A percentile compares a stretch with the other conserved stretches of the same genome.
Evolutionary conservation across 2,329 filamentous ascomycete species (phyloP).

Genomic region (Fusarium acutatum): DNA sequence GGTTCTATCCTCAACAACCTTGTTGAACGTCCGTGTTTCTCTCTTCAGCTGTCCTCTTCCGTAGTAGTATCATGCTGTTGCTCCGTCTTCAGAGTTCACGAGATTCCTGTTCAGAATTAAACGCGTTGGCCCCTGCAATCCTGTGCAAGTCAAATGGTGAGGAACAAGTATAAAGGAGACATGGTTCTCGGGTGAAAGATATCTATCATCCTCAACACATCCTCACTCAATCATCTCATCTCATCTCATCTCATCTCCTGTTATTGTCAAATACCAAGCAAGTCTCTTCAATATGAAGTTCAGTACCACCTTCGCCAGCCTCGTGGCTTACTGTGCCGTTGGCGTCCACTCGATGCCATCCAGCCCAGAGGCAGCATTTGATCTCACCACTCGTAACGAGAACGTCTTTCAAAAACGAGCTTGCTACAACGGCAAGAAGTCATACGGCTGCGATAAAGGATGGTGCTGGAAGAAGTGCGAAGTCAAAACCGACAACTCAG

Average conservation of each 20-base stretch:
- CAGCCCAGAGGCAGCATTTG: background rate
- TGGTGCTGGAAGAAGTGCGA: background rate
- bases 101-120: background rate
- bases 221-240: background rate
- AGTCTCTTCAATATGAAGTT: background rate
- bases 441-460: background rate
- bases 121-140: background rate
- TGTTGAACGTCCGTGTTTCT: background rate
- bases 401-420: background rate
- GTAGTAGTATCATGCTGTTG: background rate
- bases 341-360: background rate
- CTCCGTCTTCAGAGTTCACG: background rate
- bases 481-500: too few relatives aligned
- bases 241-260: background rate
- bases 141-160: background rate
- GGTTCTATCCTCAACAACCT: background rate
- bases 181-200: background rate
- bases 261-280: background rate
- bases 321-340: background rate
- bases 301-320: background rate
- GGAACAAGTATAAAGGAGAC: background rate
- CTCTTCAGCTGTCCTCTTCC: background rate
- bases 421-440: background rate
- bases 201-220: background rate
- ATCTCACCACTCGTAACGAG: background rate